phyloP scores from a whole-genome alignment of 768 basidiomycete genomes.

The Trametes cinnabarina region DNA sequence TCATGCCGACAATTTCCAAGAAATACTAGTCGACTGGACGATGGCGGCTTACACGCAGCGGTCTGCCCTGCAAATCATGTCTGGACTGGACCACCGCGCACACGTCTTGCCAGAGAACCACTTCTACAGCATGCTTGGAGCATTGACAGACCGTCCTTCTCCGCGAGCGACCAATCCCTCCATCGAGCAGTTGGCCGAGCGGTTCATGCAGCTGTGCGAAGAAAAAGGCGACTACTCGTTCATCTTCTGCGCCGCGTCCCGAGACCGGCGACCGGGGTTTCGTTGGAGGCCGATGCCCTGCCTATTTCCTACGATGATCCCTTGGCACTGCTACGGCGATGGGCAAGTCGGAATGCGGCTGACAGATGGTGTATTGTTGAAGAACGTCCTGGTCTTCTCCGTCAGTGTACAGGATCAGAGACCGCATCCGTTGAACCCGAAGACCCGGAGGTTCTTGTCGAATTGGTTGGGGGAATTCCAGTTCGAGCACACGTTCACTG shows the following conservation, averaged over 20 bases:
- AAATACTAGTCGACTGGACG: constrained; percentile 15
- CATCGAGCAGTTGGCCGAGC: constrained; percentile 17
- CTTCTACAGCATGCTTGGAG: constrained; percentile 23
- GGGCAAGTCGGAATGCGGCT: not conserved
- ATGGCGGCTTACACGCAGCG: constrained; percentile 10
- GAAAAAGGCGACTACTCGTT: constrained; percentile 26
- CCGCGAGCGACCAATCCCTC: constrained; percentile 11
- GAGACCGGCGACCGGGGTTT: constrained; percentile 9
- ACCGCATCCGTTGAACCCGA: not conserved
- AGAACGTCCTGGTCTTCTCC: not conserved
- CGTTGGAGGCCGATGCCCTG: constrained; percentile 14
- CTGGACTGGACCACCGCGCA: constrained; percentile 7
- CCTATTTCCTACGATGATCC: not conserved
- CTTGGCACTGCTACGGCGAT: constrained; percentile 4
- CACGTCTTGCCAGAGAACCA: constrained; percentile 12
- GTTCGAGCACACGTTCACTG: not conserved
- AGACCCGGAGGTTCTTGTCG: not conserved
- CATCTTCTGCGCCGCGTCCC: constrained; percentile 15
- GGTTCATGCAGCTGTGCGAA: constrained; percentile 20
- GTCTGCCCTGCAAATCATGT: constrained; percentile 18
- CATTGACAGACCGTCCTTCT: constrained; percentile 14
- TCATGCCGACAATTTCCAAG: constrained; percentile 19
- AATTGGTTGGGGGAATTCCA: not conserved
- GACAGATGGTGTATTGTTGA: not conserved
- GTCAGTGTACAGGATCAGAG: not conserved